phyloP scores from a whole-genome alignment of 75 land plant species.

The Azolla pinnata region DNA sequence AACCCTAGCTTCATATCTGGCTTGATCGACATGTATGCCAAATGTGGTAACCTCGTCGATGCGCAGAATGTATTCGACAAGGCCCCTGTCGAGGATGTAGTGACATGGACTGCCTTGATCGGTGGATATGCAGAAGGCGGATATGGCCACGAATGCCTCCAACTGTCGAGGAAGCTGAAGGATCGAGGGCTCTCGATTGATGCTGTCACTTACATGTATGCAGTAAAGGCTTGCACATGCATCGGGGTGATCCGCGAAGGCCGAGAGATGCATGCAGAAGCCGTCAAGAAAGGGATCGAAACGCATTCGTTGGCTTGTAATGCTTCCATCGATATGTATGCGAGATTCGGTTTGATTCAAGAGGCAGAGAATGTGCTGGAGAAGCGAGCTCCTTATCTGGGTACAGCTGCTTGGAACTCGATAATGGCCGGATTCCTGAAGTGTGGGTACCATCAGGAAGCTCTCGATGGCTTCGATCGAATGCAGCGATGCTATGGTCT shows the following conservation, averaged over 20 bases:
- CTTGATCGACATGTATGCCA: too few species aligned
- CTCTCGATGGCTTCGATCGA: conserved; percentile 9
- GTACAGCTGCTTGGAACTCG: conserved; percentile 44
- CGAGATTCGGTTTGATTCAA: conserved; percentile 38
- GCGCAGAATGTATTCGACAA: too few species aligned
- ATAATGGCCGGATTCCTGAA: conserved; percentile 37
- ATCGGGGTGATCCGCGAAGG: neutral
- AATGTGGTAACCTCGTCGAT: too few species aligned
- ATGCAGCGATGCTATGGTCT: conserved; percentile 13
- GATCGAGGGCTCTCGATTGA: too few species aligned
- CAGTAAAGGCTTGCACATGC: neutral
- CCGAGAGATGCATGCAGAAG: conserved; percentile 25
- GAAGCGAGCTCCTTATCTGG: conserved; percentile 16
- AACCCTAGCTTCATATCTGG: too few species aligned
- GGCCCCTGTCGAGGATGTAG: too few species aligned
- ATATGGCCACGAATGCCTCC: too few species aligned
- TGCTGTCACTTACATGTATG: conserved; percentile 1
- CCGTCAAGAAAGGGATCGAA: conserved; percentile 21
- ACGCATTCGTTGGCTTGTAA: conserved; percentile 19
- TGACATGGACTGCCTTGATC: too few species aligned
- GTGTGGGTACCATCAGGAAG: conserved; percentile 15
- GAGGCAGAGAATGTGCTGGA: conserved; percentile 35
- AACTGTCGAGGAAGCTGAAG: too few species aligned
- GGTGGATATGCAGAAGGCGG: too few species aligned
- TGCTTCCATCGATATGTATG: conserved; percentile 48